Evolutionary conservation across 345 rosid genomes (phyloP).

Genomic region (Syzygium aqueum): DNA sequence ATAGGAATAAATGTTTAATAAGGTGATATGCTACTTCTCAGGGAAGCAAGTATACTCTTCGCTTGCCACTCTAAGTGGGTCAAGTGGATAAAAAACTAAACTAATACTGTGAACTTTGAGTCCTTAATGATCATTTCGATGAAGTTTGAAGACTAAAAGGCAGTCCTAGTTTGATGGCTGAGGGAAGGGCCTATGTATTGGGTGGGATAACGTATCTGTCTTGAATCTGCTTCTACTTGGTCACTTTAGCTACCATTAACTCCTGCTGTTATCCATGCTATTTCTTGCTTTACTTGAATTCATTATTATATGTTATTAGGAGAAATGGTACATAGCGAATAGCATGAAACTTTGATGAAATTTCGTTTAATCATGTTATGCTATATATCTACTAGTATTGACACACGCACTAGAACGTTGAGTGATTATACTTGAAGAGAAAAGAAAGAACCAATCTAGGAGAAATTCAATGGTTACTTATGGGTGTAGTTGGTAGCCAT

Average conservation of each 20-base stretch:
- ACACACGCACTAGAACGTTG: neutral
- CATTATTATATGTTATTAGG: neutral
- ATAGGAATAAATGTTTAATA: no score
- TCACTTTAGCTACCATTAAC: neutral
- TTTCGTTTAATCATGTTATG: neutral
- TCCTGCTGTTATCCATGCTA: neutral
- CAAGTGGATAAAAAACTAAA: neutral
- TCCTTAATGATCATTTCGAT: neutral
- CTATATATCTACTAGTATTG: neutral
- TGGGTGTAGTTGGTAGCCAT: neutral
- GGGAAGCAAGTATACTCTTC: neutral
- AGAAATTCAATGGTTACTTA: neutral
- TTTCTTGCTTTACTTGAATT: neutral
- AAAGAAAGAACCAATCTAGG: neutral
- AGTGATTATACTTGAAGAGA: neutral
- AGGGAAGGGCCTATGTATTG: neutral
- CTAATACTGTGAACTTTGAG: neutral
- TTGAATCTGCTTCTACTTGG: neutral
- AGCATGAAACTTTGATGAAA: neutral
- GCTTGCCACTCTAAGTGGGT: neutral
- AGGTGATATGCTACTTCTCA: neutral
- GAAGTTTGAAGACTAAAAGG: neutral
- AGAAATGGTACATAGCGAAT: neutral
- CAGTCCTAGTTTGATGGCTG: neutral
- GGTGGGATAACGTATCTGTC: neutral